These are phyloP conservation scores for Pythium aristosporum DNA, from an alignment of 352 stramenopile genomes.

Conservation along the genomic window DNA sequence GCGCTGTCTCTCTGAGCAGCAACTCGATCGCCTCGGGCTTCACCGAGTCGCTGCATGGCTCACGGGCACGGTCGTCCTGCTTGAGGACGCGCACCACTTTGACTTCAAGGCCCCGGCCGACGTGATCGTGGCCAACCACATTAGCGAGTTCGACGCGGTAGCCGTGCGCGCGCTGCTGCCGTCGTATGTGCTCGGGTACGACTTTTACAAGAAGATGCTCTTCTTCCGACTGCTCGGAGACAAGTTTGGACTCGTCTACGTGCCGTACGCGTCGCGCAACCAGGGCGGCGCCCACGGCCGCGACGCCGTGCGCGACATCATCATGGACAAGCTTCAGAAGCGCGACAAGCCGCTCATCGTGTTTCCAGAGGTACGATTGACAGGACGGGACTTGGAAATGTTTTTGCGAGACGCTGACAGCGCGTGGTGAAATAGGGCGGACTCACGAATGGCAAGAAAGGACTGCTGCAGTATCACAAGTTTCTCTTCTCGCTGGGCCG, in stretches of 20 bases:
- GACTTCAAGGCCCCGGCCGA: slow-evolving; percentile 24
- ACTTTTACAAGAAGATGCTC: slow-evolving; percentile 85
- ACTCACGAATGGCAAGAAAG: slow-evolving; percentile 62
- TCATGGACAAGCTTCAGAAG: slow-evolving; percentile 50
- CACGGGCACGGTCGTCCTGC: slow-evolving; percentile 45
- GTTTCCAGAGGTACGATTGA: slow-evolving; percentile 52
- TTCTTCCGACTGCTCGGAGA: slow-evolving; percentile 64
- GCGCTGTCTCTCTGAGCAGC: slow-evolving; percentile 40
- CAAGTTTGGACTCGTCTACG: slow-evolving; percentile 64
- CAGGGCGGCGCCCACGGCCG: slow-evolving; percentile 48
- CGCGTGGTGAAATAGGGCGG: slow-evolving; percentile 37
- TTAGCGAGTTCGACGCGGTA: slow-evolving; percentile 73
- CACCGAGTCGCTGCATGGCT: slow-evolving; percentile 39
- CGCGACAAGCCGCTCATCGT: slow-evolving; percentile 51
- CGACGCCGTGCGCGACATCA: slow-evolving; percentile 60
- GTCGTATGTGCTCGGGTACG: slow-evolving; percentile 66
- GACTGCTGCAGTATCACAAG: slow-evolving; percentile 75
- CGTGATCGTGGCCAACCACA: slow-evolving; percentile 74
- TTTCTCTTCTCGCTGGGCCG: slow-evolving; percentile 75
- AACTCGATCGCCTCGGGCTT: slow-evolving; percentile 46
- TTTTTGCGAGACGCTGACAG: neutral
- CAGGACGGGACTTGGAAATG: too few species aligned
- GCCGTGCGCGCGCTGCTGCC: slow-evolving; percentile 42
- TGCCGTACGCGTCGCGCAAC: slow-evolving; percentile 62
- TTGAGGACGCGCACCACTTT: slow-evolving; percentile 44